These are phyloP conservation scores for Hura crepitans DNA, from an alignment of 441 rosid genomes.

Conservation along the genomic window DNA sequence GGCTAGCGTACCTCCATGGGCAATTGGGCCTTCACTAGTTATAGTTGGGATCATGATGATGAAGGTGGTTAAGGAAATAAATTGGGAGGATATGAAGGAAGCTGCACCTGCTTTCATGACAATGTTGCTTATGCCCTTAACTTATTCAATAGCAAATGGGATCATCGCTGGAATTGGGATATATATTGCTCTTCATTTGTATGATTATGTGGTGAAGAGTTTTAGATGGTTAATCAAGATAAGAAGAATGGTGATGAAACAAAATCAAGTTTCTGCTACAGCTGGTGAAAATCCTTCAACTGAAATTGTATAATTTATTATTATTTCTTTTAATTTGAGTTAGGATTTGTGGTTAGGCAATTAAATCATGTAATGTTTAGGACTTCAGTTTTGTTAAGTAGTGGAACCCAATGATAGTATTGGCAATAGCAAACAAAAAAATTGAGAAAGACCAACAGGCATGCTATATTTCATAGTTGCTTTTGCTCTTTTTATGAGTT, in stretches of 20 bases:
- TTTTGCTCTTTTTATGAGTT: not conserved
- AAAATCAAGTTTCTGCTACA: slow-evolving; percentile 62
- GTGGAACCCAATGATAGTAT: not conserved
- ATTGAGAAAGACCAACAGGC: slow-evolving; percentile 8
- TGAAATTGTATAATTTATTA: slow-evolving; percentile 33
- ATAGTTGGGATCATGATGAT: slow-evolving; percentile 86
- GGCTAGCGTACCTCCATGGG: slow-evolving; percentile 82
- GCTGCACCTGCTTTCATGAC: slow-evolving; percentile 82
- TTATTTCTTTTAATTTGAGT: not conserved
- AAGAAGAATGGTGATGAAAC: slow-evolving; percentile 47
- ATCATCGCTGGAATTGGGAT: slow-evolving; percentile 75
- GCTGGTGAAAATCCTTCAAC: slow-evolving; percentile 25
- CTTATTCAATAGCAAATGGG: slow-evolving; percentile 80
- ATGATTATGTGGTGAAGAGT: slow-evolving; percentile 33
- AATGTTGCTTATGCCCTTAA: slow-evolving; percentile 77
- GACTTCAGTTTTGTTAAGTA: not conserved
- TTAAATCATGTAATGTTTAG: not conserved
- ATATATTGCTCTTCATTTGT: slow-evolving; percentile 52
- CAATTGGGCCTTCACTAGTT: slow-evolving; percentile 75
- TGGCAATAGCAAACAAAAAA: not conserved
- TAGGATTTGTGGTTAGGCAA: no score
- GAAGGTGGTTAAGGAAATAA: slow-evolving; percentile 64
- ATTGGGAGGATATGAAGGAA: slow-evolving; percentile 62
- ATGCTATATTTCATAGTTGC: not conserved
- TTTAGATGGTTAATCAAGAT: slow-evolving; percentile 34